Conservation (phyloP, 1,284 basidiomycete genomes). For the Thelephora terrestris region DNA sequence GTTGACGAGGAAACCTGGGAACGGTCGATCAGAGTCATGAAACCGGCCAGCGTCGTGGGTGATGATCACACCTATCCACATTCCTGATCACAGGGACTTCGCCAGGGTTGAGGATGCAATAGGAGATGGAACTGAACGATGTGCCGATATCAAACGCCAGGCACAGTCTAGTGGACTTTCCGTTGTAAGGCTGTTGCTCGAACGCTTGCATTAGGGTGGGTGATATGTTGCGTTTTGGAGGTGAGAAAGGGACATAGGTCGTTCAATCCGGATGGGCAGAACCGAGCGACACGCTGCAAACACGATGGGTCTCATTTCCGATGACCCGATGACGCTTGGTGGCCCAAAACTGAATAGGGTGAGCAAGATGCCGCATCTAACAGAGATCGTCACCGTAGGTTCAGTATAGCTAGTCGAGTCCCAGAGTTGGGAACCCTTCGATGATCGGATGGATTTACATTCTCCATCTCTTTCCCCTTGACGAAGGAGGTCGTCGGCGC, state of each 20-base stretch:
- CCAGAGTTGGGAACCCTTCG: neutral
- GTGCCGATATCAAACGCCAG: conserved; percentile 44
- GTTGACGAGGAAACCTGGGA: conserved; percentile 32
- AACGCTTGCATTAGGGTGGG: no score
- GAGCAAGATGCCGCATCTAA: neutral
- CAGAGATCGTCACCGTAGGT: neutral
- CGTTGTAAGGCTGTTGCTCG: conserved; percentile 9
- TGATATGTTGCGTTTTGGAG: no score
- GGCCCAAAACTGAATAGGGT: neutral
- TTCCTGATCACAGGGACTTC: conserved; percentile 34
- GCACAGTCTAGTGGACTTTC: conserved; percentile 28
- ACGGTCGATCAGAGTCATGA: conserved; percentile 7
- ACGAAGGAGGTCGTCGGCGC: neutral
- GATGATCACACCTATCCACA: conserved; percentile 29
- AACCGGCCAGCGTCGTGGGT: no score
- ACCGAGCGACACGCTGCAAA: no score
- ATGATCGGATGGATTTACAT: neutral
- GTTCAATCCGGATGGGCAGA: no score
- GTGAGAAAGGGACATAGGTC: no score
- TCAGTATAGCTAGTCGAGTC: no score
- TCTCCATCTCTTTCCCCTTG: neutral
- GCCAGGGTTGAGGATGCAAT: conserved; percentile 35
- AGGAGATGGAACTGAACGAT: conserved; percentile 42
- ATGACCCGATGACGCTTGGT: neutral
- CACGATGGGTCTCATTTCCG: neutral